Percentiles rank a stretch among this genome's conserved stretches.
These are phyloP conservation scores for Croton setiger DNA, from an alignment of 441 rosid genomes.

Conservation along the genomic window DNA sequence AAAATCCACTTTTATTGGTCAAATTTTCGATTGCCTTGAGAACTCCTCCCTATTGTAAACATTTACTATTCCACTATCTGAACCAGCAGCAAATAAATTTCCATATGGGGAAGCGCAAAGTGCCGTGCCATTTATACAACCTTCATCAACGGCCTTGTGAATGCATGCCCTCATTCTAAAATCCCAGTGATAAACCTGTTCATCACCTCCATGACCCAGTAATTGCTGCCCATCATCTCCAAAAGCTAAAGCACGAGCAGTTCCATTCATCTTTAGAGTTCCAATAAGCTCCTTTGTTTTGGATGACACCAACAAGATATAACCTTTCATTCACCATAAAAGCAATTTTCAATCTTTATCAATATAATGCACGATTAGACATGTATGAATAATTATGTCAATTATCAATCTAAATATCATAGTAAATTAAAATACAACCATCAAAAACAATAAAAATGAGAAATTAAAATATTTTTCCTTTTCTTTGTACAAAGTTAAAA, in stretches of 20 bases:
- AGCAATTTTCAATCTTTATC: too few species aligned
- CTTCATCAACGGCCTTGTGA: conserved; percentile 80
- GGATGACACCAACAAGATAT: conserved; percentile 70
- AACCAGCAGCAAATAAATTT: conserved; percentile 72
- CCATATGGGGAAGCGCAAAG: conserved; percentile 59
- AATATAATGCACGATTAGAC: too few species aligned
- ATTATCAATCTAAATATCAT: too few species aligned
- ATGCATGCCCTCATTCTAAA: conserved; percentile 75
- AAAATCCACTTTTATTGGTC: conserved; percentile 69
- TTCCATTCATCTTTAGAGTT: conserved; percentile 89
- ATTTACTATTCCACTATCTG: conserved; percentile 82
- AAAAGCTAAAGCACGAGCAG: conserved; percentile 67
- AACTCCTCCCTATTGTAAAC: conserved; percentile 71
- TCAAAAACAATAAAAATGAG: too few species aligned
- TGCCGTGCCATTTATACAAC: conserved; percentile 68
- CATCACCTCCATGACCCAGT: conserved; percentile 86
- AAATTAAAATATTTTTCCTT: too few species aligned
- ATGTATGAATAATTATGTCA: too few species aligned
- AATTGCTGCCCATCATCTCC: conserved; percentile 62
- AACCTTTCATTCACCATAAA: conserved; percentile 86
- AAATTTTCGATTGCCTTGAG: conserved; percentile 71
- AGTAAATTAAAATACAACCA: too few species aligned
- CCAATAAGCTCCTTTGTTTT: conserved; percentile 83
- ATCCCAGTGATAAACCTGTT: conserved; percentile 86
- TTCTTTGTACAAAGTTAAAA: too few species aligned